Base-by-base conservation (phyloP, 1,284 basidiomycete species). In the Irpex rosettiformis region DNA sequence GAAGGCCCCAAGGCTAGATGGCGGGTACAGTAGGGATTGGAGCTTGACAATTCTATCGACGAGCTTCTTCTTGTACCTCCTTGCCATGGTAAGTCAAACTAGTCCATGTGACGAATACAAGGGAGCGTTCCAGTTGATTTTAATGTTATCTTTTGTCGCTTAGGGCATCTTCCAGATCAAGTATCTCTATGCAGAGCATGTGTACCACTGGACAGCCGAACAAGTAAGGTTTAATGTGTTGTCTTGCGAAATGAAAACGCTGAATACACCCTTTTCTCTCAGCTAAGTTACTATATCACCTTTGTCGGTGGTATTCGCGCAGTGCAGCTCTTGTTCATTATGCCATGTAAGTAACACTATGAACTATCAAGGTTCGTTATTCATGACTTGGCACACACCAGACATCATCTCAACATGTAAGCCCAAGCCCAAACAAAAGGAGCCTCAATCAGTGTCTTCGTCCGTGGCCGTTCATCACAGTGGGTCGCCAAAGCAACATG, bases 221-320 rank as follows among this genome's bases (percentile, higher is more conserved):
- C 73, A 80, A 72, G 79, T 77, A 37, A 60, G 73, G 65, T 29
- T 22, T 21, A 33, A 28, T 29, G 10, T 22, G 30, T 8, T 53
- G 21, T 42, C 7, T 51, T 24, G 25, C 21, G 43, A 45, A 45
- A 18, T 8, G 48, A 10, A 22, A 11, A 25, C 25, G 48, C 48
- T 49, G 8, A 18, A n/a, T 18, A 30, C 54, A 54, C 37, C 29
- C 52, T 42, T 45, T 43, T 45, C n/a, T n/a, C 56, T 51, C 55
- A 85, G 76, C 70, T 88, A 47, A 85, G 86, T 43, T 86, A 86
- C 61, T 89, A 83, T 65, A 79, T 89, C 63, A 82, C 82, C 0
- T 70, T 80, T 55, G 73, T 83, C 64, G 80, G 81, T 24, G 73
- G 74, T 43, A 67, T 76, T 24, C 78, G 87, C 6, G 83, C 82